Percentiles rank a stretch among this genome's conserved stretches.
These are phyloP conservation scores for Thelephora terrestris DNA, from an alignment of 1,284 basidiomycete species.

Conservation along the genomic window DNA sequence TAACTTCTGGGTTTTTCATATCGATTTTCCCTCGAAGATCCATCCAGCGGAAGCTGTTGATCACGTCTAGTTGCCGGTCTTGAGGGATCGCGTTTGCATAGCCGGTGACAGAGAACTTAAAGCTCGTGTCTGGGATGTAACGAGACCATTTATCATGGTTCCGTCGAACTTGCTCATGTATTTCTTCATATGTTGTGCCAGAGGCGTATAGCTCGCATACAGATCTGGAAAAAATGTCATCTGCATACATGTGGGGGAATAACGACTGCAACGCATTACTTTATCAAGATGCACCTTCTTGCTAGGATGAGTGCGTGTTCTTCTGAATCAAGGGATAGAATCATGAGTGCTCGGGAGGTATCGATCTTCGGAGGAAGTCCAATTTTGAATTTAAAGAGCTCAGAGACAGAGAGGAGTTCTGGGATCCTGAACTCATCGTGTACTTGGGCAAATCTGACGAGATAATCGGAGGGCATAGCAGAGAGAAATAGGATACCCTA, in stretches of 20 bases:
- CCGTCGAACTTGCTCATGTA: slow-evolving; percentile 51
- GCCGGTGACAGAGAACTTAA: slow-evolving; percentile 73
- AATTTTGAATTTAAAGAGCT: slow-evolving; percentile 52
- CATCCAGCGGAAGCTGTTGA: slow-evolving; percentile 85
- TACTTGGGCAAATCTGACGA: slow-evolving; percentile 71
- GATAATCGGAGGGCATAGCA: slow-evolving; percentile 36
- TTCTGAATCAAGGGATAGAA: slow-evolving; percentile 61
- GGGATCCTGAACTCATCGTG: slow-evolving; percentile 77
- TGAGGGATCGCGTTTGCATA: slow-evolving; percentile 71
- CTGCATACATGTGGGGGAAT: slow-evolving; percentile 1
- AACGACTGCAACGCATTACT: slow-evolving; percentile 33
- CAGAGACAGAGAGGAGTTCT: slow-evolving; percentile 63
- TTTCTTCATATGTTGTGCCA: slow-evolving; percentile 54
- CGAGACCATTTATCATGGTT: slow-evolving; percentile 45
- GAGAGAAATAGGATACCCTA: background rate
- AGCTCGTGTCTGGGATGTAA: slow-evolving; percentile 58
- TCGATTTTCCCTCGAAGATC: slow-evolving; percentile 74
- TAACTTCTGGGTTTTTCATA: slow-evolving; percentile 74
- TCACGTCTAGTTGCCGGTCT: slow-evolving; percentile 52
- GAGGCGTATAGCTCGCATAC: slow-evolving; percentile 70
- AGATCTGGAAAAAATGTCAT: slow-evolving; percentile 38
- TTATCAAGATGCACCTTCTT: slow-evolving; percentile 74
- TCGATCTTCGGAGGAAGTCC: slow-evolving; percentile 40
- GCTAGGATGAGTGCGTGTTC: slow-evolving; percentile 70
- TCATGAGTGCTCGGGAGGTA: slow-evolving; percentile 62